A percentile compares a stretch with the other conserved stretches of the same genome.
These are phyloP conservation scores for Rhodotorula sphaerocarpa DNA, from an alignment of 768 basidiomycete species.

Conservation along the genomic window DNA sequence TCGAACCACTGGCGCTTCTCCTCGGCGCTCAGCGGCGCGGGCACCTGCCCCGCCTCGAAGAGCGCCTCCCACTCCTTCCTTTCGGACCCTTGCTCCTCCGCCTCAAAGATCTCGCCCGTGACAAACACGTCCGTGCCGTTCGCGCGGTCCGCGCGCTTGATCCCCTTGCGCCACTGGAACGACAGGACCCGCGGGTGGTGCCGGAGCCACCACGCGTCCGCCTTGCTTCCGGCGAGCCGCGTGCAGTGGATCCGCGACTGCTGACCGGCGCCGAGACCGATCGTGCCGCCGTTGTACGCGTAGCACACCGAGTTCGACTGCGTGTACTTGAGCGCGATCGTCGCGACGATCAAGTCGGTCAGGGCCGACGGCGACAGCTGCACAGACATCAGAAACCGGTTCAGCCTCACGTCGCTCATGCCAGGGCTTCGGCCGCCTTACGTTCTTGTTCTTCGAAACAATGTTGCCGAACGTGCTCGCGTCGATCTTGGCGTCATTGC, in stretches of 20 bases:
- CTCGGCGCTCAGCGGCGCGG: conserved; percentile 56
- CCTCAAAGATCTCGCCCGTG: conserved; percentile 56
- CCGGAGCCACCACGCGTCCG: conserved; percentile 99
- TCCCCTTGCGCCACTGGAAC: conserved; percentile 92
- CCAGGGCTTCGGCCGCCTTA: conserved; percentile 37
- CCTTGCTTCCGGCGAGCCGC: conserved; percentile 89
- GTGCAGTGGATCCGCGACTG: conserved; percentile 99
- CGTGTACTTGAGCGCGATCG: conserved; percentile 94
- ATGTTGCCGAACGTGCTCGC: conserved; percentile 71
- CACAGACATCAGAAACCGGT: neutral
- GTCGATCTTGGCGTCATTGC: conserved; percentile 85
- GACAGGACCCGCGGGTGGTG: conserved; percentile 88
- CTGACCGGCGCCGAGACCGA: conserved; percentile 94
- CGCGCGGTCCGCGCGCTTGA: conserved; percentile 95
- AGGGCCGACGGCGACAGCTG: conserved; percentile 69
- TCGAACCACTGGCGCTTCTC: conserved; percentile 69
- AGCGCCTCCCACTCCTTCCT: conserved; percentile 79
- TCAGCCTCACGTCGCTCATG: no score
- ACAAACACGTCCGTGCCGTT: conserved; percentile 98
- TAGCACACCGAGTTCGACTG: conserved; percentile 99
- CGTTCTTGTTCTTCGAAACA: conserved; percentile 80
- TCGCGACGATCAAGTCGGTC: conserved; percentile 91
- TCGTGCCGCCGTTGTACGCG: conserved; percentile 78
- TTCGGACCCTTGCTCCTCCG: conserved; percentile 55
- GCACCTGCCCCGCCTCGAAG: conserved; percentile 58